Percentiles rank a stretch among this genome's conserved stretches.
phyloP scores from a whole-genome alignment of 768 basidiomycete species.

The Pleurotus cornucopiae region DNA sequence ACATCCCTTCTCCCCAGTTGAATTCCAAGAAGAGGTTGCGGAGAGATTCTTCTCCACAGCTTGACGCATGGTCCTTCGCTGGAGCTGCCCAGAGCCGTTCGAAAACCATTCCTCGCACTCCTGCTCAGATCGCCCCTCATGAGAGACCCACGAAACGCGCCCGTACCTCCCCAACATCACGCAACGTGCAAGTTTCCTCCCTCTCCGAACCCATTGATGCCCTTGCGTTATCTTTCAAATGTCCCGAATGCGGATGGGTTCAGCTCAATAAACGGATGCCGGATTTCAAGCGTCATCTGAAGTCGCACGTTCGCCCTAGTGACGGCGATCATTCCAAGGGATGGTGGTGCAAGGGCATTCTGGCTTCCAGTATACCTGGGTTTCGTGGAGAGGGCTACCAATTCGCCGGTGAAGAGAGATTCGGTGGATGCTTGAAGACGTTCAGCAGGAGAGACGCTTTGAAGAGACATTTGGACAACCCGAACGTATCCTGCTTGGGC shows the following conservation, averaged over 20 bases:
- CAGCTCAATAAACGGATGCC: constrained; percentile 49
- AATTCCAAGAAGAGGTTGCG: background rate
- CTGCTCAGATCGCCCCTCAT: background rate
- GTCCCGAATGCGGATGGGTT: constrained; percentile 44
- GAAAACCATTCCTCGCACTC: constrained; percentile 9
- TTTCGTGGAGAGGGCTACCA: constrained; percentile 19
- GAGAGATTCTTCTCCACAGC: background rate
- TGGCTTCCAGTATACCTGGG: constrained; percentile 12
- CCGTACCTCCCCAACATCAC: constrained; percentile 33
- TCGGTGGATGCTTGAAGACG: constrained; percentile 35
- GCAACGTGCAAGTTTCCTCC: constrained; percentile 37
- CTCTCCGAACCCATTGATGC: constrained; percentile 13
- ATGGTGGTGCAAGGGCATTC: constrained; percentile 37
- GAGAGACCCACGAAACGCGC: constrained; percentile 17
- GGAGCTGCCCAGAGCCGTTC: background rate
- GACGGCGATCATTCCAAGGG: constrained; percentile 29
- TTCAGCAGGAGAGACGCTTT: constrained; percentile 45
- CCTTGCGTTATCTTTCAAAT: constrained; percentile 24
- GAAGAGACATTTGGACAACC: constrained; percentile 38
- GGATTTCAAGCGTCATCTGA: constrained; percentile 57
- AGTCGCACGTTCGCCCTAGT: constrained; percentile 47
- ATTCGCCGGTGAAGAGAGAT: constrained; percentile 25
- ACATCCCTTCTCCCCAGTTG: background rate
- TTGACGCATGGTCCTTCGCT: background rate
- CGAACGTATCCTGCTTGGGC: constrained; percentile 25